These are phyloP conservation scores for Fusarium neocosmosporiellum DNA, from an alignment of 2,329 filamentous ascomycete genomes.

Conservation along the genomic window DNA sequence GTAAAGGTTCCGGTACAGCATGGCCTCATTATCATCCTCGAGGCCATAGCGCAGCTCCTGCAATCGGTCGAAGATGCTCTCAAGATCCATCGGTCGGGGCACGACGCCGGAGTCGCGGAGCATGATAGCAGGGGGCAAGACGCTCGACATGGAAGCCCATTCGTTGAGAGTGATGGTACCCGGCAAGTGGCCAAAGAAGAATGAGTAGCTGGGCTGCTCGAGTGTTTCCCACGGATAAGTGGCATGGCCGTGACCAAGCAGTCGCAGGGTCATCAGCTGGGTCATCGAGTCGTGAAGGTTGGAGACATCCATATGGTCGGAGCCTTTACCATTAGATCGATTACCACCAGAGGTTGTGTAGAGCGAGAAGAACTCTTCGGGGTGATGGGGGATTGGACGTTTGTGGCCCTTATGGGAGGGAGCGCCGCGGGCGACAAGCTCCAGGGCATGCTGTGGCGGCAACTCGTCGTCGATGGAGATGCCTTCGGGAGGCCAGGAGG, in stretches of 20 bases:
- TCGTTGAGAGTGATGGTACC: slow-evolving; percentile 80
- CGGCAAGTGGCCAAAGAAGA: slow-evolving; percentile 72
- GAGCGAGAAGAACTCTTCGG: slow-evolving; percentile 66
- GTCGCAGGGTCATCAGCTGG: slow-evolving; percentile 67
- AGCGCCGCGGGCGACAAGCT: slow-evolving; percentile 68
- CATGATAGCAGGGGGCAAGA: slow-evolving; percentile 64
- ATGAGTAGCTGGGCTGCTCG: slow-evolving; percentile 79
- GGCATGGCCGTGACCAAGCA: slow-evolving; percentile 56
- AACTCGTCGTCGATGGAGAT: slow-evolving; percentile 62
- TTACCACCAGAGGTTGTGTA: slow-evolving; percentile 63
- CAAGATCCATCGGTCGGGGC: slow-evolving; percentile 71
- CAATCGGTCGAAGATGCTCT: slow-evolving; percentile 68
- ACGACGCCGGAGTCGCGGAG: slow-evolving; percentile 68
- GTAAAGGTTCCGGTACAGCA: slow-evolving; percentile 74
- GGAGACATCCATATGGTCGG: slow-evolving; percentile 57
- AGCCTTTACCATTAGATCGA: slow-evolving; percentile 51
- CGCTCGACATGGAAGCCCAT: slow-evolving; percentile 71
- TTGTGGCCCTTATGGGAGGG: slow-evolving; percentile 67
- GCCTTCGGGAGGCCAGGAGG: slow-evolving; percentile 68
- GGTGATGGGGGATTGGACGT: slow-evolving; percentile 63
- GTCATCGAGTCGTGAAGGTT: slow-evolving; percentile 67
- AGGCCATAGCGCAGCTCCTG: slow-evolving; percentile 67
- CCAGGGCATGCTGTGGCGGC: slow-evolving; percentile 64
- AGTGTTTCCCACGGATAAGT: slow-evolving; percentile 74
- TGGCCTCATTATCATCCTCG: slow-evolving; percentile 67